These are phyloP conservation scores for Hygrocybe coccinea DNA, from an alignment of 768 basidiomycete species.

Conservation along the genomic window DNA sequence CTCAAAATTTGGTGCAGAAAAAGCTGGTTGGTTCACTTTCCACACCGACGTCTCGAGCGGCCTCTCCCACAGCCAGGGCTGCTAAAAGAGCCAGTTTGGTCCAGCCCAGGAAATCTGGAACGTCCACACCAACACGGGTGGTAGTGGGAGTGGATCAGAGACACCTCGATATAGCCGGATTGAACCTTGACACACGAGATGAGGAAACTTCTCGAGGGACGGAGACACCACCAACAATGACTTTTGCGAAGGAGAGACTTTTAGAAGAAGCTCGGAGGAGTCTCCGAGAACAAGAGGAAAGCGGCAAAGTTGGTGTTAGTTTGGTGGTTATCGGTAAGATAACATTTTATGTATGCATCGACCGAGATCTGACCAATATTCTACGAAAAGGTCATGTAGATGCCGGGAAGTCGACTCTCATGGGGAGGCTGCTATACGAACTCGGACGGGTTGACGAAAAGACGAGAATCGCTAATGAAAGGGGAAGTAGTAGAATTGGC, in stretches of 20 bases:
- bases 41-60: slow-evolving; percentile 41
- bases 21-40: slow-evolving; percentile 40
- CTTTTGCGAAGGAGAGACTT: slow-evolving; percentile 72
- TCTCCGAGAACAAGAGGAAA: slow-evolving; percentile 43
- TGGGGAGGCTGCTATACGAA: slow-evolving; percentile 93
- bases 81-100: slow-evolving; percentile 38
- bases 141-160: slow-evolving; percentile 45
- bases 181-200: slow-evolving; percentile 57
- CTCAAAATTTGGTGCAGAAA: slow-evolving; percentile 51
- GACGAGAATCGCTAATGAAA: slow-evolving; percentile 75
- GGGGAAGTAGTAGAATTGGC: slow-evolving; percentile 83
- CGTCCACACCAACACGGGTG: slow-evolving; percentile 38
- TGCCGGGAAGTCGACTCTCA: slow-evolving; percentile 96
- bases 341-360: too few relatives aligned
- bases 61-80: slow-evolving; percentile 43
- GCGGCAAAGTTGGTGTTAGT: slow-evolving; percentile 67
- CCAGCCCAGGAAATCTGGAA: slow-evolving; percentile 34
- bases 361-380: not conserved
- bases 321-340: slow-evolving; percentile 83
- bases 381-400: slow-evolving; percentile 82
- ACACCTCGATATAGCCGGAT: slow-evolving; percentile 65
- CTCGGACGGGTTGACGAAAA: slow-evolving; percentile 86
- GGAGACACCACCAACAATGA: slow-evolving; percentile 60
- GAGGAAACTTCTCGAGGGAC: slow-evolving; percentile 33
- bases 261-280: slow-evolving; percentile 68